phyloP scores from a whole-genome alignment of 1,284 basidiomycete species.

The Fomitopsis schrenkii region DNA sequence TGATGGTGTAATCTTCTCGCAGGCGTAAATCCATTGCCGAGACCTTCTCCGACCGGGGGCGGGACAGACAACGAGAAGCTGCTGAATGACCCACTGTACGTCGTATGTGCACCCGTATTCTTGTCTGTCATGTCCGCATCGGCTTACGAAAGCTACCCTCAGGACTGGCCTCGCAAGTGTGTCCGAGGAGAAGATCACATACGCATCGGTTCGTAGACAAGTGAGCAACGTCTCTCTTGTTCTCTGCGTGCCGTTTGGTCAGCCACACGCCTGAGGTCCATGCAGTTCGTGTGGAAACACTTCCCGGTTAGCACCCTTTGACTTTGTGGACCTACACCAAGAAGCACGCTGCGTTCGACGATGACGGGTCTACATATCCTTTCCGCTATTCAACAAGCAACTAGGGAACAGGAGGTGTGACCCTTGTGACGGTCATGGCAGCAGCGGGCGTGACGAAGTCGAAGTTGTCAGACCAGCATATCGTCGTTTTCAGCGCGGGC shows the following conservation, averaged over 20 bases:
- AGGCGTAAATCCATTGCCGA: too few relatives aligned
- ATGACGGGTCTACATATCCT: conserved; percentile 53
- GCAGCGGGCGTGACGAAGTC: conserved; percentile 72
- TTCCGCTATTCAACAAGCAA: conserved; percentile 22
- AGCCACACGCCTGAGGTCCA: conserved; percentile 28
- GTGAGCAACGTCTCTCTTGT: too few relatives aligned
- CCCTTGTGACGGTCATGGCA: conserved; percentile 73
- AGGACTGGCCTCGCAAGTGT: conserved; percentile 65
- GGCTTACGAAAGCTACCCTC: too few relatives aligned
- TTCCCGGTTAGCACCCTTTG: too few relatives aligned
- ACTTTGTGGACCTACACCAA: conserved; percentile 64
- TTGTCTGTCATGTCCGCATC: too few relatives aligned
- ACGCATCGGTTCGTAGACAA: conserved; percentile 68
- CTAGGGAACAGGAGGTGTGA: conserved; percentile 87
- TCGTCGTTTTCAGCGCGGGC: conserved; percentile 77
- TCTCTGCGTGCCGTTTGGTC: neutral
- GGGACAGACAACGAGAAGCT: too few relatives aligned
- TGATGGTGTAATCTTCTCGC: too few relatives aligned
- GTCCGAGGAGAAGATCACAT: conserved; percentile 62
- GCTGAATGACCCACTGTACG: too few relatives aligned
- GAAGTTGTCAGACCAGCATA: conserved; percentile 69
- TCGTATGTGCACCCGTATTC: too few relatives aligned
- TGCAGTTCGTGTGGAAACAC: conserved; percentile 41
- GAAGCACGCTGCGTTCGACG: conserved; percentile 74
- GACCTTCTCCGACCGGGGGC: too few relatives aligned